These are phyloP conservation scores for Ogataea ganodermae DNA, from an alignment of 805 yeast species.

Conservation along the genomic window DNA sequence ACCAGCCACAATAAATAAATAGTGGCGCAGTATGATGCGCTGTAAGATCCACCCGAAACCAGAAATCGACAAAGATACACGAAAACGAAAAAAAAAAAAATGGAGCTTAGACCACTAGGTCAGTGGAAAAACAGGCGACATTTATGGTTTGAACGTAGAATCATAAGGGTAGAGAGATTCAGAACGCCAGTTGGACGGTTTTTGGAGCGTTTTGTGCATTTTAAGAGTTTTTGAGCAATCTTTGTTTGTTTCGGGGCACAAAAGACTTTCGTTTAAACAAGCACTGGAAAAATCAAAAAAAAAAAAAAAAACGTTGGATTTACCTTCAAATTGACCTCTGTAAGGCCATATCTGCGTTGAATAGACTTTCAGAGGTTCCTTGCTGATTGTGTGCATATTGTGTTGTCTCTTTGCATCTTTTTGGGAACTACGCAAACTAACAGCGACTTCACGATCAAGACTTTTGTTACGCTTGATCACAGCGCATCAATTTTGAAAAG, in stretches of 20 bases:
- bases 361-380: neutral
- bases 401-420: neutral
- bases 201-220: neutral
- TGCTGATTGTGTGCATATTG: neutral
- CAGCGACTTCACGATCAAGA: neutral
- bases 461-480: constrained; percentile 9
- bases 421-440: neutral
- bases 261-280: constrained; percentile 2
- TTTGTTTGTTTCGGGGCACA: neutral
- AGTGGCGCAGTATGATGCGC: constrained; percentile 7
- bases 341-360: neutral
- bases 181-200: neutral
- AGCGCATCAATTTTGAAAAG: constrained; percentile 2
- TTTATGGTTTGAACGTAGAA: neutral
- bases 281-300: neutral
- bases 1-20: neutral
- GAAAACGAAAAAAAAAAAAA: constrained; percentile 5
- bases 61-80: constrained; percentile 11
- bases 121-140: constrained; percentile 2
- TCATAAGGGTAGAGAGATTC: neutral
- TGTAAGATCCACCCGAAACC: constrained; percentile 3
- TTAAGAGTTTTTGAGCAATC: neutral
- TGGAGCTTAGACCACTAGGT: too few species aligned
- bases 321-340: neutral
- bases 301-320: neutral